Base-by-base conservation (phyloP, 2,329 filamentous ascomycete species). In the Paramyrothecium roridum region DNA sequence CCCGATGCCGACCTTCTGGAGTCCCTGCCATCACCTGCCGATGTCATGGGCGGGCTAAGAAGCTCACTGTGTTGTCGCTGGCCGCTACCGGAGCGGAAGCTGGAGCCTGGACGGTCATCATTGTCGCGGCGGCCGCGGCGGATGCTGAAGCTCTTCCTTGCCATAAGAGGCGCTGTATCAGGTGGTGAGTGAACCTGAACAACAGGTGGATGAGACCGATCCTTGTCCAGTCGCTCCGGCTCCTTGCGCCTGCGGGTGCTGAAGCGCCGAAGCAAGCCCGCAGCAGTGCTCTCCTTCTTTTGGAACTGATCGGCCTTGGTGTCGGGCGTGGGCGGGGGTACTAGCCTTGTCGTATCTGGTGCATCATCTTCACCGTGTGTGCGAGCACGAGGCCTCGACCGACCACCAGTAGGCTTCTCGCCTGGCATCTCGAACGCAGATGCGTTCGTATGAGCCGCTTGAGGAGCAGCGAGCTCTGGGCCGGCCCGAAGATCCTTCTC, bases 341-440 rank as follows among this genome's bases (percentile, higher is more conserved):
- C 52, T 26, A 64, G 66, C 51, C 68, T 73, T 23, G 61, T 61
- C 43, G 56, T 81, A 50, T 96, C 90, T 1, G 87, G 82, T 12
- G 91, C 82, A 56, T 99, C 95, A 59, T 98, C 93, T 71, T 98
- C 95, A 17, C 93, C 95, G 67, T 98, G 93, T 0, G 95, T 98
- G 61, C 95, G 84, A 37, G 95, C 92, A 50, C 95, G 84, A 8
- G 93, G 91, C 51, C 95, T 83, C 34, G 90, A 88, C 57, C 93
- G 82, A 48, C 91, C 90, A 47, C 92, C 91, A 1, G 90, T 95
- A 12, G 90, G 87, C 67, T 87, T 93, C 72, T 96, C 92, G 19
- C 93, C 93, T 0, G 91, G 86, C 81, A 96, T 88, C 69, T 97
- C 93, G 67, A 95, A 96, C 2, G 89, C 77, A 2, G 86, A 83